These are phyloP conservation scores for Nannizziopsis barbatae DNA, from an alignment of 2,329 filamentous ascomycete species.

Conservation along the genomic window DNA sequence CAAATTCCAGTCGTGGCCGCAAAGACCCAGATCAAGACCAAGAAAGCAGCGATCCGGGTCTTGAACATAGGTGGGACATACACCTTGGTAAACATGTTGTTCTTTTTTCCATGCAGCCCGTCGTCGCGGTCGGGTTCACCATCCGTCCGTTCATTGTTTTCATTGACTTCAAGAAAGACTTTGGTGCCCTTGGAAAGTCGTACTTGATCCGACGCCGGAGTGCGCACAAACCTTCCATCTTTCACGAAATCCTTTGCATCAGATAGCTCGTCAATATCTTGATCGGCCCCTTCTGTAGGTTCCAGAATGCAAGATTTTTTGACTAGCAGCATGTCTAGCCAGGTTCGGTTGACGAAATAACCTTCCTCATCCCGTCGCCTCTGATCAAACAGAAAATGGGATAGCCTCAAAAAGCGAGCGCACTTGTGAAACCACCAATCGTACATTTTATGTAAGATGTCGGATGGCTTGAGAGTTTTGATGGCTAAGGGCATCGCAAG, in stretches of 20 bases:
- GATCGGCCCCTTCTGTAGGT: constrained; percentile 18
- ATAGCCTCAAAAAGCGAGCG: constrained; percentile 66
- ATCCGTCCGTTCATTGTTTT: constrained; percentile 55
- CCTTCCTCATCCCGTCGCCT: constrained; percentile 73
- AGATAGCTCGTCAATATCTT: constrained; percentile 32
- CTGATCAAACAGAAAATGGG: constrained; percentile 87
- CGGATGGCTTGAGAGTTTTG: constrained; percentile 71
- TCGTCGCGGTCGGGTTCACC: constrained; percentile 44
- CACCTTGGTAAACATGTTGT: constrained; percentile 56
- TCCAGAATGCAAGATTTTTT: not conserved
- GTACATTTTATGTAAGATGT: constrained; percentile 74
- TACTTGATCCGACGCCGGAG: constrained; percentile 90
- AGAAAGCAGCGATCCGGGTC: constrained; percentile 68
- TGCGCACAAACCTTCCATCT: constrained; percentile 74
- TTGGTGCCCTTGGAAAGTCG: constrained; percentile 74
- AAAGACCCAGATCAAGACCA: constrained; percentile 85
- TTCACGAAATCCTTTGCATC: constrained; percentile 40
- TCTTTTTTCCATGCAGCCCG: constrained; percentile 50
- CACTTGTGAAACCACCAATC: constrained; percentile 93
- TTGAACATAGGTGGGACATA: constrained; percentile 81
- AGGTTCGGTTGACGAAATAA: constrained; percentile 48
- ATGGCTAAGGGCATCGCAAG: constrained; percentile 85
- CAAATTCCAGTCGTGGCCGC: constrained; percentile 77
- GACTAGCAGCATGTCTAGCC: constrained; percentile 36
- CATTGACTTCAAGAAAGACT: constrained; percentile 69